phyloP scores from a whole-genome alignment of 177 flowering plant species.

The Vitis hybrid region DNA sequence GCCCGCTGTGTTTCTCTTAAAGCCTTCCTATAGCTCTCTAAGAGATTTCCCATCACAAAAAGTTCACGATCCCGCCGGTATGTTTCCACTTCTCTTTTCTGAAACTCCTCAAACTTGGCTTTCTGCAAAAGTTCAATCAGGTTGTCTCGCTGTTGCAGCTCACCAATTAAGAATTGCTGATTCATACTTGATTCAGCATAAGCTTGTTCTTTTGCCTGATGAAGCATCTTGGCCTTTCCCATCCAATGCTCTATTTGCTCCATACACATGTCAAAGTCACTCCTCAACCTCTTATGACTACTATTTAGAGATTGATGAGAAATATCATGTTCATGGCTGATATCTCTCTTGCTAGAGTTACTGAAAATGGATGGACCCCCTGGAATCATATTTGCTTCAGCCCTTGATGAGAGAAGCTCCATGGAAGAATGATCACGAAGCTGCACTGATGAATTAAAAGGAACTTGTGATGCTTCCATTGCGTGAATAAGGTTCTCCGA shows the following conservation, averaged over 20 bases:
- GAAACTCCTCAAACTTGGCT: slow-evolving; percentile 38
- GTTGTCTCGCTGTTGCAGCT: slow-evolving; percentile 50
- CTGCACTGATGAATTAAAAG: slow-evolving; percentile 33
- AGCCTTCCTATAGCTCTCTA: slow-evolving; percentile 72
- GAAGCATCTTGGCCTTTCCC: slow-evolving; percentile 42
- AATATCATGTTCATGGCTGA: slow-evolving; percentile 38
- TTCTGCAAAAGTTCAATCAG: slow-evolving; percentile 44
- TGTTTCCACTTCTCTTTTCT: slow-evolving; percentile 44
- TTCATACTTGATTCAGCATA: slow-evolving; percentile 28
- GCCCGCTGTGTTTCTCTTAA: slow-evolving; percentile 48
- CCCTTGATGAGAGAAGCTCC: slow-evolving; percentile 38
- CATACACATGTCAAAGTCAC: slow-evolving; percentile 42
- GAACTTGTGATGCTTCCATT: slow-evolving; percentile 35
- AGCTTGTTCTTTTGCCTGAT: slow-evolving; percentile 47
- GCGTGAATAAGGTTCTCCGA: slow-evolving; percentile 46
- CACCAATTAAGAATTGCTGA: slow-evolving; percentile 35
- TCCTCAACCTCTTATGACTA: slow-evolving; percentile 54
- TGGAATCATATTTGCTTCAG: slow-evolving; percentile 25
- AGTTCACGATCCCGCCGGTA: slow-evolving; percentile 63
- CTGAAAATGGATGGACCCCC: slow-evolving; percentile 41
- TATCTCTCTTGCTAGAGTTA: slow-evolving; percentile 48
- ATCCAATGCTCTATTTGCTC: slow-evolving; percentile 39
- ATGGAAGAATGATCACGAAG: slow-evolving; percentile 39
- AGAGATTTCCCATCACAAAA: slow-evolving; percentile 45
- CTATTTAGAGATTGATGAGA: slow-evolving; percentile 27